Base-by-base conservation (phyloP, 257 asterid species). In the Fraxinus quadrangulata region DNA sequence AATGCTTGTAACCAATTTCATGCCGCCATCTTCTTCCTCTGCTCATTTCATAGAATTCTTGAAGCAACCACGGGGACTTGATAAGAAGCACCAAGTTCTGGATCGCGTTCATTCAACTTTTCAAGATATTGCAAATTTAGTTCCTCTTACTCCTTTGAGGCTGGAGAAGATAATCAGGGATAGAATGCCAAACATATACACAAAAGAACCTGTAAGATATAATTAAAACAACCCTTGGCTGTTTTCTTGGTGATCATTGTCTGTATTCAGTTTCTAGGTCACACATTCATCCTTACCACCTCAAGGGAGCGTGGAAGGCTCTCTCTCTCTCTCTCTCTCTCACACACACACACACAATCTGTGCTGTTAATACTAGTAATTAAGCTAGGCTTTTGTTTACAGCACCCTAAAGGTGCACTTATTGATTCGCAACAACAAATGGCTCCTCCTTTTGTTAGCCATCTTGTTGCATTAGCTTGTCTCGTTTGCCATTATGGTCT, bases 101-200 rank as follows among this genome's bases (percentile, higher is more conserved):
- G 90, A 93, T 75, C 91, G 90, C 51, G 87, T 96, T 74, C 99
- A 96, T 90, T 78, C 92, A 65, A 83, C 96, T 59, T 82, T 96
- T 81, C 82, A 78, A 73, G 78, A 84, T 70, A 96, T 96, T 82
- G 86, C 93, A 10, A 75, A 85, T 83, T 79, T 96, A 77, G 90
- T 89, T 77, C 97, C 99, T 74, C 93, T 90, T 81, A 81, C 94
- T 28, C 97, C 98, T 37, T 24, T 84, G 88, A 92, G 93, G 79
- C 86, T 96, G 70, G 94, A 88, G 90, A 81, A 84, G 77, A 84
- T 92, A 81, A 77, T 90, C 83, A 85, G 74, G 70, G 90, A 80
- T 68, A 86, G 85, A 79, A 89, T 96, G 97, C 98, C 97, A 23
- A 76, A 74, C 45, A 81, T 80, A 51, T 80, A 34, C 83, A 70